Conservation (phyloP, 192 early-diverging fungal genomes). For the Hyaloraphidium curvatum region DNA sequence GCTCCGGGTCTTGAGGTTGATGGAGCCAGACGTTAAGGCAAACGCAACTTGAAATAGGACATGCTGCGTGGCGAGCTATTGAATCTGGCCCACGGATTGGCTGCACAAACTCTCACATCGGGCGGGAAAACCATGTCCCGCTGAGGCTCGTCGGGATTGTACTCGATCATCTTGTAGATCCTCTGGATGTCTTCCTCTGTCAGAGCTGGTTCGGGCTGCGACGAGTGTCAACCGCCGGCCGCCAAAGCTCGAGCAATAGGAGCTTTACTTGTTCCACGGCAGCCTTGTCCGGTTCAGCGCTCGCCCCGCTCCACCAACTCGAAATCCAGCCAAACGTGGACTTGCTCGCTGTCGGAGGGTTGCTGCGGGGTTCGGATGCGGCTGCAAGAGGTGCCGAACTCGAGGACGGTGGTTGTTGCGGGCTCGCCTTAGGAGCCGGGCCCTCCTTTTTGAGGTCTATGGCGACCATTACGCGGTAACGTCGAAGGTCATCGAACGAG, state of each 20-base stretch:
- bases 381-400: no score
- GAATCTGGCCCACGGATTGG: not conserved
- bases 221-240: no score
- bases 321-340: conserved; percentile 11
- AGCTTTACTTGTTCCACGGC: no score
- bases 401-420: no score
- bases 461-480: conserved; percentile 61
- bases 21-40: conserved; percentile 54
- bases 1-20: conserved; percentile 61
- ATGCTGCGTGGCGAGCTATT: conserved; percentile 6
- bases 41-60: conserved; percentile 26
- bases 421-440: no score
- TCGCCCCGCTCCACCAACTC: conserved; percentile 5
- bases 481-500: conserved; percentile 73
- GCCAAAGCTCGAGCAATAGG: no score
- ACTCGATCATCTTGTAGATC: conserved; percentile 87
- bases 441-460: conserved; percentile 44
- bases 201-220: conserved; percentile 14
- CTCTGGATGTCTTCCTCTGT: conserved; percentile 73
- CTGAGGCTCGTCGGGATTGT: conserved; percentile 54
- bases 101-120: conserved; percentile 28
- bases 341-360: no score
- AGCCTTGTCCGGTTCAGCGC: not conserved
- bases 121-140: conserved; percentile 33
- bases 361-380: no score